Evolutionary conservation across 257 asterid species (phyloP), one percentile per base, ranked within the genome.

Genomic region (Lavandula angustifolia): DNA sequence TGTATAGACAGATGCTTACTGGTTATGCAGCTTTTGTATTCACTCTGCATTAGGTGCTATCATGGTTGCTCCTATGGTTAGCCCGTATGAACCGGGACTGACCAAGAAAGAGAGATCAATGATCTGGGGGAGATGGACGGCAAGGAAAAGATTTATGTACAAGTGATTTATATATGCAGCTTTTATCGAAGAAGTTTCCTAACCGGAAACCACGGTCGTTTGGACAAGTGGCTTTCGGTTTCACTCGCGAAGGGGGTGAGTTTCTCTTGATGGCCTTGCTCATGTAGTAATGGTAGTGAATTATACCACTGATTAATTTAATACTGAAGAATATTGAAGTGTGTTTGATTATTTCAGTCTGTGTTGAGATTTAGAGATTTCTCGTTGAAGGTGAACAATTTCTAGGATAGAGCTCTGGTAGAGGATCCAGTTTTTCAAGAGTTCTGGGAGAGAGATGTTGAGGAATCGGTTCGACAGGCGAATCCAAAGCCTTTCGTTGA

Each of bases 31-130:
- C 27, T 22, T 22, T 22, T 22, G 27, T 22, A 22, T 22, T 22
- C 27, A 22, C 27, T 22, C 27, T 22, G 27, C 27, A 22, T 22
- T 22, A 92, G 98, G 98, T 76, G 96, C 96, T 32, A 67, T 89
- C 72, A 82, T 92, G 89, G 80, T 92, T 71, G 95, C 95, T 62
- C 98, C 98, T 52, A 73, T 89, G 89, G 80, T 92, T 53, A 92
- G 79, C 79, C 96, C 98, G 55, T 92, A 92, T 52, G 98, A 89
- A 75, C 86, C 85, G 18, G 80, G 77, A 44, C 81, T 92, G 84
- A 82, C 78, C 42, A 89, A 85, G 71, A 86, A 68, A 71, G 98
- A 92, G 85, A 77, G 76, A 60, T 80, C 83, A 50, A 76, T 64
- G 78, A 89, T 85, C 38, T 92, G 98, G 98, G 82, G 79, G 44